phyloP scores from a whole-genome alignment of 768 basidiomycete species.

The Collybiopsis luxurians region DNA sequence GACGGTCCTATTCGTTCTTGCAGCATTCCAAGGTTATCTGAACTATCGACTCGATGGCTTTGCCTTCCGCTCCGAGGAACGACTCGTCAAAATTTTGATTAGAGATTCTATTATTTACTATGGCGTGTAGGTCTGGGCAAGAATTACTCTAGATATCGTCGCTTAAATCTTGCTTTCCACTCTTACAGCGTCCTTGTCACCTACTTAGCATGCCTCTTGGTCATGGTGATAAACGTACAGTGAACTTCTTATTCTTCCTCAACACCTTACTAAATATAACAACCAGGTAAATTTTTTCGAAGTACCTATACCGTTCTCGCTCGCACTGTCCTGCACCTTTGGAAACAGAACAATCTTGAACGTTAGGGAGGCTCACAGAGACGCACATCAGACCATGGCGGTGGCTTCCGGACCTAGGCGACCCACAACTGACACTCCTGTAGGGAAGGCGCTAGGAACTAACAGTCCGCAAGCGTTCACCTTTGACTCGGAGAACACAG shows the following conservation, averaged over 20 bases:
- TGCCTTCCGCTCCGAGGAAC: slow-evolving; percentile 37
- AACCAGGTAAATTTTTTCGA: background rate
- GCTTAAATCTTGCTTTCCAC: background rate
- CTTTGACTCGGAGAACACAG: no score
- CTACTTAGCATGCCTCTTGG: background rate
- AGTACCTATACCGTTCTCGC: background rate
- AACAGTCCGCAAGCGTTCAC: no score
- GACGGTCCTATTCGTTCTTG: slow-evolving; percentile 46
- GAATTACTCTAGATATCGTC: background rate
- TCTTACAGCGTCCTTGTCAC: background rate
- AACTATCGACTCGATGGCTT: slow-evolving; percentile 32
- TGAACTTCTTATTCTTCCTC: slow-evolving; percentile 8
- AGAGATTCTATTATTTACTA: slow-evolving; percentile 59
- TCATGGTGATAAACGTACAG: background rate
- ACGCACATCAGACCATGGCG: no score
- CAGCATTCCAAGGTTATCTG: slow-evolving; percentile 46
- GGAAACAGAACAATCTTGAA: background rate
- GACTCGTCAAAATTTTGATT: slow-evolving; percentile 49
- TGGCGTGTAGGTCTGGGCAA: slow-evolving; percentile 41
- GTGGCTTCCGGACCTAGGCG: no score
- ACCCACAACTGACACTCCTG: no score
- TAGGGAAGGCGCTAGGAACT: no score
- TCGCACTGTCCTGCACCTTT: background rate
- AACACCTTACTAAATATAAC: no score
- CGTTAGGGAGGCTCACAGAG: background rate